phyloP scores from a whole-genome alignment of 2,329 filamentous ascomycete genomes.

The Hymenoscyphus occultus region DNA sequence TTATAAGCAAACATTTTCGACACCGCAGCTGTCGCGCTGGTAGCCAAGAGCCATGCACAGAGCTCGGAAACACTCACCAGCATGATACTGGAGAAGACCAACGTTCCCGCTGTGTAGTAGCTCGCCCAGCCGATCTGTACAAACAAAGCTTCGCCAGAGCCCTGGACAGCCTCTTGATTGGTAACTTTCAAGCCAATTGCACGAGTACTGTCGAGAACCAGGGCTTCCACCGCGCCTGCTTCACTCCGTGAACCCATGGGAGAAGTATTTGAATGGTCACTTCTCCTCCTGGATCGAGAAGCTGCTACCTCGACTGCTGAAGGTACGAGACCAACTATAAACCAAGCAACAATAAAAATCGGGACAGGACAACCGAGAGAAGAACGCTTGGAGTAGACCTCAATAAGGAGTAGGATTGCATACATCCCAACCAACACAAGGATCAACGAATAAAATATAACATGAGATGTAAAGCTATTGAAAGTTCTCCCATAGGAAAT shows the following conservation, averaged over 20 bases:
- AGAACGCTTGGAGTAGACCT: conserved; percentile 36
- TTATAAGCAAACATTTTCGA: conserved; percentile 33
- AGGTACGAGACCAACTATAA: conserved; percentile 22
- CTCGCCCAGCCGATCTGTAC: conserved; percentile 36
- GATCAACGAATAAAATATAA: background rate
- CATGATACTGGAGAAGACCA: conserved; percentile 38
- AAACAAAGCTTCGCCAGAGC: conserved; percentile 33
- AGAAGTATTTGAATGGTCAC: background rate
- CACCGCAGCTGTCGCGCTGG: conserved; percentile 26
- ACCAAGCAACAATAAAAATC: conserved; percentile 32
- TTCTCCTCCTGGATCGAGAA: background rate
- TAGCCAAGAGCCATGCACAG: conserved; percentile 33
- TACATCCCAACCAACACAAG: background rate
- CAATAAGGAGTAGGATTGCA: conserved; percentile 20
- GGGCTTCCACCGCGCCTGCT: background rate
- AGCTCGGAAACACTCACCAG: conserved; percentile 37
- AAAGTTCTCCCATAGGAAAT: background rate
- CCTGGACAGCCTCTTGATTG: conserved; percentile 25
- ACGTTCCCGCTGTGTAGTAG: conserved; percentile 37
- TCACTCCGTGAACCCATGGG: background rate
- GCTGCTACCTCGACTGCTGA: background rate
- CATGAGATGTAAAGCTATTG: background rate
- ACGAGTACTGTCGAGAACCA: background rate
- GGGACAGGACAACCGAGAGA: conserved; percentile 36
- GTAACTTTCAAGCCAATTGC: background rate